Percentiles rank a stretch among this genome's conserved stretches.
phyloP scores from a whole-genome alignment of 129 eudicot genomes.

The Tagetes erecta region DNA sequence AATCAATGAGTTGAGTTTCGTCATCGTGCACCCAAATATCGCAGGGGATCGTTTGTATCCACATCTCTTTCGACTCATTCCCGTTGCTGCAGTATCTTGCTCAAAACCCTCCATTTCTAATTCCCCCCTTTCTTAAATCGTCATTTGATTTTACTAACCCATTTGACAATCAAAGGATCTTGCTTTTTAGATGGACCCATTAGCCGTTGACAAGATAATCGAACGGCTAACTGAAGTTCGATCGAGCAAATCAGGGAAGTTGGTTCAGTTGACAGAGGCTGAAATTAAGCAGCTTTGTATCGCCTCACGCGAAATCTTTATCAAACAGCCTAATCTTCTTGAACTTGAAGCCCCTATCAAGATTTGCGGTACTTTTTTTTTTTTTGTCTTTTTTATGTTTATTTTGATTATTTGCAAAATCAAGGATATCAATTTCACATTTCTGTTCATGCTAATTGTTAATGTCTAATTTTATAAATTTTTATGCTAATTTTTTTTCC shows the following conservation, averaged over 20 bases:
- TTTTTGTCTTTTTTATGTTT: slow-evolving; percentile 3
- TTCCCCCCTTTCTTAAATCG: background rate
- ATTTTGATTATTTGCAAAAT: slow-evolving; percentile 1
- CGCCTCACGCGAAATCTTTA: slow-evolving; percentile 77
- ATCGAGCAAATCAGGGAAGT: slow-evolving; percentile 75
- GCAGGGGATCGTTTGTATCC: slow-evolving; percentile 15
- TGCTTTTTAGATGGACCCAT: slow-evolving; percentile 49
- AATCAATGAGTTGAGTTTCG: too few relatives aligned
- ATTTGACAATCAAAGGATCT: slow-evolving; percentile 8
- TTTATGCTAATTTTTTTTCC: background rate
- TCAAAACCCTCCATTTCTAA: background rate
- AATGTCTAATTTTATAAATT: background rate
- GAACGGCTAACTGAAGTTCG: slow-evolving; percentile 77
- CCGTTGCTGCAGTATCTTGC: background rate
- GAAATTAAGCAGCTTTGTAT: slow-evolving; percentile 95
- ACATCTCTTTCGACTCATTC: background rate
- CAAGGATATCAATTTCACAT: background rate
- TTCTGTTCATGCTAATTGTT: background rate
- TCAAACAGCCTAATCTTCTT: slow-evolving; percentile 88
- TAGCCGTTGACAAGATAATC: slow-evolving; percentile 67
- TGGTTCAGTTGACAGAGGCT: slow-evolving; percentile 80
- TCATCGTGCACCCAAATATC: slow-evolving; percentile 13
- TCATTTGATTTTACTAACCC: background rate
- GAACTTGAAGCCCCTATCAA: slow-evolving; percentile 98
- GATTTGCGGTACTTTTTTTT: slow-evolving; percentile 90